Conservation (phyloP, 441 rosid genomes). For the Populus tomentosa region DNA sequence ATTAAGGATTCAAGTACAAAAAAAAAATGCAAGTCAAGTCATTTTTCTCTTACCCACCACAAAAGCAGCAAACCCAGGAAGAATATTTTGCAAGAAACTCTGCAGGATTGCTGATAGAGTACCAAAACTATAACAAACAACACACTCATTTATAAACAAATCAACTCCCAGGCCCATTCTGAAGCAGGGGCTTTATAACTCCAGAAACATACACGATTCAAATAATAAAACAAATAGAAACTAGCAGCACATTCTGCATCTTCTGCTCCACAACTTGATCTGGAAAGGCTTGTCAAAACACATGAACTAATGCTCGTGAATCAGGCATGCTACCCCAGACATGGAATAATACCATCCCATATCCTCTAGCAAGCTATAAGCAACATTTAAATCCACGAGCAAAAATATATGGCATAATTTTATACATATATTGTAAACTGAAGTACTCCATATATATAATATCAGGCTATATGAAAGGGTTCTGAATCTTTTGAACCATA, state of each 20-base stretch:
- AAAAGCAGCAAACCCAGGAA: conserved; percentile 60
- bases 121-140: conserved; percentile 54
- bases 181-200: conserved; percentile 52
- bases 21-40: conserved; percentile 30
- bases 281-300: conserved; percentile 28
- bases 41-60: conserved; percentile 70
- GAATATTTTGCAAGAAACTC: conserved; percentile 70
- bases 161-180: conserved; percentile 57
- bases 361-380: conserved; percentile 32
- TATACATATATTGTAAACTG: background rate
- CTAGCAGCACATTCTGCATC: conserved; percentile 27
- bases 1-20: conserved; percentile 2
- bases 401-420: background rate
- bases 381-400: conserved; percentile 2
- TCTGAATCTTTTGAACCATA: background rate
- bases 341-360: conserved; percentile 22
- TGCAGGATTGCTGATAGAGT: conserved; percentile 66
- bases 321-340: conserved; percentile 28
- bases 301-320: conserved; percentile 33
- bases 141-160: conserved; percentile 55
- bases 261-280: conserved; percentile 36
- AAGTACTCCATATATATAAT: background rate
- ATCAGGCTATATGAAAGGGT: background rate
- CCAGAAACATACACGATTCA: conserved; percentile 34
- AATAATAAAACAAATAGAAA: conserved; percentile 30